Evolutionary conservation across 2,329 filamentous ascomycete genomes (phyloP).

Genomic region (Apiospora pterosperma): DNA sequence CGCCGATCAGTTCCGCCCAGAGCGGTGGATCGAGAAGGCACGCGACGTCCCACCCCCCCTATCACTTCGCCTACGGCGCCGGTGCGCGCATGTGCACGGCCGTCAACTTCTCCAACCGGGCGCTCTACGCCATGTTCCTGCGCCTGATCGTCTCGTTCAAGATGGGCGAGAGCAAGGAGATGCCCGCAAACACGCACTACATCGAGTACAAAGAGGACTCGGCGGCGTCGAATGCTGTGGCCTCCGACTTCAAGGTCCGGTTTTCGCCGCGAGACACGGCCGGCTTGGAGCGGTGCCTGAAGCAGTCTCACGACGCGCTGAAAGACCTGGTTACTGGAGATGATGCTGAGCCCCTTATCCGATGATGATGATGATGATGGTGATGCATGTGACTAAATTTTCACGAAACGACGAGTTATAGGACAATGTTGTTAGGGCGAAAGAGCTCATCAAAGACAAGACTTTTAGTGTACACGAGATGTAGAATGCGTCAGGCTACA

Average conservation of each 20-base stretch:
- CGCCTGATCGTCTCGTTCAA: constrained; percentile 17
- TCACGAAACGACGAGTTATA: too few species aligned
- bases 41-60: not conserved
- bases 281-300: too few species aligned
- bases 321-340: too few species aligned
- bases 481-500: too few species aligned
- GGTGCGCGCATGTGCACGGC: constrained; percentile 4
- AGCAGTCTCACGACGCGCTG: too few species aligned
- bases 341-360: too few species aligned
- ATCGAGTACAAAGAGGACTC: constrained; percentile 14
- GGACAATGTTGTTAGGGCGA: too few species aligned
- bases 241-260: constrained; percentile 1
- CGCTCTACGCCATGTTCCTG: constrained; percentile 18
- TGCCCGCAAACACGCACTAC: constrained; percentile 11
- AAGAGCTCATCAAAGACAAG: too few species aligned
- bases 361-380: too few species aligned
- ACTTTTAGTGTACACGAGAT: too few species aligned
- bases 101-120: constrained; percentile 16
- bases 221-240: constrained; percentile 2
- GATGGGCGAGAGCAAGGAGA: constrained; percentile 10
- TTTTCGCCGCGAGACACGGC: too few species aligned
- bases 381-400: too few species aligned
- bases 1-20: constrained; percentile 7
- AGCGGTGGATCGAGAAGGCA: constrained; percentile 9
- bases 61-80: constrained; percentile 3